Conservation (phyloP, 1,284 basidiomycete genomes). For the Ceratobasidium sp. region DNA sequence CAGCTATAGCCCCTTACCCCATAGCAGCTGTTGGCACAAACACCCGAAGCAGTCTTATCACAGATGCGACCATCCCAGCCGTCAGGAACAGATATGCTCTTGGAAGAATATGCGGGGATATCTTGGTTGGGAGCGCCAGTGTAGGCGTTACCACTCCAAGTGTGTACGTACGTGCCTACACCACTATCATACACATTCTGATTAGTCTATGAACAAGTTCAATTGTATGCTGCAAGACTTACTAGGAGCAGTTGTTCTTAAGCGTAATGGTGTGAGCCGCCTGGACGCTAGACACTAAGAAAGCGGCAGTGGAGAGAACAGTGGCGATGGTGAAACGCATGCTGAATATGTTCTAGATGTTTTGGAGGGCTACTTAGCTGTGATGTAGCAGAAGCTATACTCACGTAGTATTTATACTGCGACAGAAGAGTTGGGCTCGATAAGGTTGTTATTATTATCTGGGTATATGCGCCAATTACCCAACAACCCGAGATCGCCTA, state of each 20-base stretch:
- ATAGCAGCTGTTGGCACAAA: slow-evolving; percentile 41
- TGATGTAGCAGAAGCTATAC: neutral
- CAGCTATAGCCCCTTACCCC: slow-evolving; percentile 1
- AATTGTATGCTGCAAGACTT: neutral
- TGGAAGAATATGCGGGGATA: slow-evolving; percentile 20
- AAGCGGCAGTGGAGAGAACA: neutral
- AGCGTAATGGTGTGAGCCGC: slow-evolving; percentile 16
- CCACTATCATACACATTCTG: neutral
- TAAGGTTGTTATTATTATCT: neutral
- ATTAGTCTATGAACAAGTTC: too few species aligned
- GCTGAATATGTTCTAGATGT: neutral
- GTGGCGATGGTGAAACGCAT: slow-evolving; percentile 22
- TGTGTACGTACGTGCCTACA: slow-evolving; percentile 12
- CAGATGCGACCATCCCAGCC: slow-evolving; percentile 44
- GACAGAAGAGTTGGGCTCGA: neutral
- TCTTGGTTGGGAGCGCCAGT: neutral
- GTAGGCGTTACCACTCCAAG: slow-evolving; percentile 29
- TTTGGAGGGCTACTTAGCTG: neutral
- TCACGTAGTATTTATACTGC: neutral
- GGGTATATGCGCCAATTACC: slow-evolving; percentile 24
- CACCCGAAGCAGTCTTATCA: slow-evolving; percentile 33
- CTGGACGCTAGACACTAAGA: slow-evolving; percentile 20
- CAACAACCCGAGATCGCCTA: neutral
- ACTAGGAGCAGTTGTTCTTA: slow-evolving; percentile 33
- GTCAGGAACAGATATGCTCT: slow-evolving; percentile 22